Conservation (phyloP, 2,329 filamentous ascomycete genomes). For the Tetracladium maxilliforme region DNA sequence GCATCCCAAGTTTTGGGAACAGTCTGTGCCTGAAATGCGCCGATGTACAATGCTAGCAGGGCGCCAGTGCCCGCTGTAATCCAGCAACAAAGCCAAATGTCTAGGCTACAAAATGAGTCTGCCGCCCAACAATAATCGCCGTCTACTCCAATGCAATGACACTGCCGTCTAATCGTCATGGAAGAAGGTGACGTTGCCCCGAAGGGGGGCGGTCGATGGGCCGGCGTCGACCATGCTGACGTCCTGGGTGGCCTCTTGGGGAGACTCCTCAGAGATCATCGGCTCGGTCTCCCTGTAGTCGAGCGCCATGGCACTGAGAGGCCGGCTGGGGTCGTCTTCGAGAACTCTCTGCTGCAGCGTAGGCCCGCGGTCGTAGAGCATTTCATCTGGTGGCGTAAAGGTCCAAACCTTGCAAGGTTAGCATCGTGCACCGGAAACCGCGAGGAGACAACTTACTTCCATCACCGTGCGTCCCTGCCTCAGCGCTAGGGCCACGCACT, state of each 20-base stretch:
- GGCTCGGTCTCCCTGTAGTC: slow-evolving; percentile 20
- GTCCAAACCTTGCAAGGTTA: slow-evolving; percentile 64
- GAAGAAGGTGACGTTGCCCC: slow-evolving; percentile 13
- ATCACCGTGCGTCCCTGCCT: slow-evolving; percentile 80
- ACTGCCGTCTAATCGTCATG: too few species aligned
- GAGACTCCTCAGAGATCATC: slow-evolving; percentile 11
- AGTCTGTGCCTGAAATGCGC: too few species aligned
- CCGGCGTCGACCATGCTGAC: slow-evolving; percentile 13
- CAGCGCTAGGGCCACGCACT: slow-evolving; percentile 89
- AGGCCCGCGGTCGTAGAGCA: slow-evolving; percentile 35
- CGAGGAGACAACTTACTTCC: slow-evolving; percentile 55
- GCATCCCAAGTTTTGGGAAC: too few species aligned
- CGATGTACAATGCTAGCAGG: too few species aligned
- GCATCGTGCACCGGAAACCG: slow-evolving; percentile 6
- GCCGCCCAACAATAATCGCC: too few species aligned
- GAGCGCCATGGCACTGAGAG: slow-evolving; percentile 33
- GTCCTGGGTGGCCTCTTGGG: slow-evolving; percentile 13
- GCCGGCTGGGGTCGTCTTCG: slow-evolving; percentile 28
- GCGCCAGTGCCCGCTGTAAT: too few species aligned
- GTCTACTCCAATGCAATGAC: too few species aligned
- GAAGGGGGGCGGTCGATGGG: slow-evolving; percentile 12
- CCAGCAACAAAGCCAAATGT: too few species aligned
- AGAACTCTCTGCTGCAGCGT: slow-evolving; percentile 34
- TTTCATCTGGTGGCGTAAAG: slow-evolving; percentile 74
- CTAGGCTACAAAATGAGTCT: too few species aligned